A percentile compares a stretch with the other conserved stretches of the same genome.
Evolutionary conservation across 1,284 basidiomycete genomes (phyloP).

Genomic region (Pyrrhoderma noxium): DNA sequence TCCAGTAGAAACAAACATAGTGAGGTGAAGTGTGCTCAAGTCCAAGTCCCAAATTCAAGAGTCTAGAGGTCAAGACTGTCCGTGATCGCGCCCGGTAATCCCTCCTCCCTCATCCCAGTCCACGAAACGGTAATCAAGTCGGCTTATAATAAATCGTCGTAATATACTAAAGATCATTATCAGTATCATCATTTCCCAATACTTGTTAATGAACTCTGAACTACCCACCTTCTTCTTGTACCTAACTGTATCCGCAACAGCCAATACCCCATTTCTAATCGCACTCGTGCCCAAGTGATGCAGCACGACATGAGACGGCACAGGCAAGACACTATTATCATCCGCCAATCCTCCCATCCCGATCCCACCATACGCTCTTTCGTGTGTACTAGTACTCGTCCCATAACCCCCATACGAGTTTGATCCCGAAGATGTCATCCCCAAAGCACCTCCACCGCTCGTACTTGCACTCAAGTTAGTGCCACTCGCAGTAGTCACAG

Average conservation of each 20-base stretch:
- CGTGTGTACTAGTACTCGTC: slow-evolving; percentile 23
- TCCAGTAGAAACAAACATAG: too few species aligned
- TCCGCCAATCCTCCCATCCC: slow-evolving; percentile 51
- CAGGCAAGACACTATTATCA: slow-evolving; percentile 89
- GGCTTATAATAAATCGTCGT: slow-evolving; percentile 64
- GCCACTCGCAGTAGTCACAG: slow-evolving; percentile 38
- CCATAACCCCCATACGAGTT: too few species aligned
- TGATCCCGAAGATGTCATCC: background rate
- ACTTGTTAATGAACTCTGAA: slow-evolving; percentile 21
- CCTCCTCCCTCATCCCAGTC: too few species aligned
- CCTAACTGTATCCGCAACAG: slow-evolving; percentile 88
- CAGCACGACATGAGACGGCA: slow-evolving; percentile 91
- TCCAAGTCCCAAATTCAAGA: too few species aligned
- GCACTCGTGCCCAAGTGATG: slow-evolving; percentile 96
- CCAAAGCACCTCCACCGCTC: slow-evolving; percentile 27
- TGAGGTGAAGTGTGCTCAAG: too few species aligned
- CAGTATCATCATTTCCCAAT: too few species aligned
- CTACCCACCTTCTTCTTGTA: slow-evolving; percentile 83
- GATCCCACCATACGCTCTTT: slow-evolving; percentile 22
- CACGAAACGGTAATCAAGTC: slow-evolving; percentile 34
- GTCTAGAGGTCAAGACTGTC: too few species aligned
- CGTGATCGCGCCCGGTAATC: too few species aligned
- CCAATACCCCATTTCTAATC: slow-evolving; percentile 90
- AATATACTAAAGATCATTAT: slow-evolving; percentile 45
- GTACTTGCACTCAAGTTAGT: slow-evolving; percentile 32